Conservation (phyloP, 176 grass and related monocot genomes). For the Phragmites australis region DNA sequence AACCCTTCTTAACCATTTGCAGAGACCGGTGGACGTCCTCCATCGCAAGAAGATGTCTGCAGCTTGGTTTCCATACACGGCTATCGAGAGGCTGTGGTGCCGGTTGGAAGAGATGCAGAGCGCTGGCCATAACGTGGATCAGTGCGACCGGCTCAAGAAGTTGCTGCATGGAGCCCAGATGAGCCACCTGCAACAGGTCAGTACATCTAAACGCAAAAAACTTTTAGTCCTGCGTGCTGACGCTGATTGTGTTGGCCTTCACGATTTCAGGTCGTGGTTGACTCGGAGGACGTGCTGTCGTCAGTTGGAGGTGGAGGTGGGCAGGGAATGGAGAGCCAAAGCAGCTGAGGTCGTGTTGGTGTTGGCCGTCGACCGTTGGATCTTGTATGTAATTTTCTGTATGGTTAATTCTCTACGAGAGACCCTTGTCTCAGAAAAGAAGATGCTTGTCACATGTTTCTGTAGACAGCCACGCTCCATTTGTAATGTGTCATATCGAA, state of each 20-base stretch:
- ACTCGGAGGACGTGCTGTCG: conserved; percentile 73
- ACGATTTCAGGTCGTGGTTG: conserved; percentile 56
- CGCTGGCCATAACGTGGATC: conserved; percentile 63
- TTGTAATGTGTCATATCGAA: not conserved
- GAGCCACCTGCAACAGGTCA: conserved; percentile 74
- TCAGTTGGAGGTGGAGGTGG: conserved; percentile 42
- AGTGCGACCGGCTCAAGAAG: conserved; percentile 76
- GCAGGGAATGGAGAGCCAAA: conserved; percentile 35
- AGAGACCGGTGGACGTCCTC: conserved; percentile 70
- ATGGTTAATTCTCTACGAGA: not conserved
- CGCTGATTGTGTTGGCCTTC: not conserved
- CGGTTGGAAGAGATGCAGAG: conserved; percentile 75
- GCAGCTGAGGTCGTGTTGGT: conserved; percentile 7
- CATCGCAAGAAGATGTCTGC: conserved; percentile 89
- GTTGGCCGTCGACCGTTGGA: not conserved
- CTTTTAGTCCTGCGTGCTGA: not conserved
- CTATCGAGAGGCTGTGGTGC: conserved; percentile 72
- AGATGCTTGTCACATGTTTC: not conserved
- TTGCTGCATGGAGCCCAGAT: conserved; percentile 64
- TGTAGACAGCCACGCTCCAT: not conserved
- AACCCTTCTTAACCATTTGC: conserved; percentile 35
- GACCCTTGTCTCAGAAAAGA: not conserved
- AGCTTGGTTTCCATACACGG: conserved; percentile 75
- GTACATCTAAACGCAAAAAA: not conserved
- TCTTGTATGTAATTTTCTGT: conserved; percentile 22